Evolutionary conservation across 441 rosid genomes (phyloP).

Genomic region (Raphanus hybrid): DNA sequence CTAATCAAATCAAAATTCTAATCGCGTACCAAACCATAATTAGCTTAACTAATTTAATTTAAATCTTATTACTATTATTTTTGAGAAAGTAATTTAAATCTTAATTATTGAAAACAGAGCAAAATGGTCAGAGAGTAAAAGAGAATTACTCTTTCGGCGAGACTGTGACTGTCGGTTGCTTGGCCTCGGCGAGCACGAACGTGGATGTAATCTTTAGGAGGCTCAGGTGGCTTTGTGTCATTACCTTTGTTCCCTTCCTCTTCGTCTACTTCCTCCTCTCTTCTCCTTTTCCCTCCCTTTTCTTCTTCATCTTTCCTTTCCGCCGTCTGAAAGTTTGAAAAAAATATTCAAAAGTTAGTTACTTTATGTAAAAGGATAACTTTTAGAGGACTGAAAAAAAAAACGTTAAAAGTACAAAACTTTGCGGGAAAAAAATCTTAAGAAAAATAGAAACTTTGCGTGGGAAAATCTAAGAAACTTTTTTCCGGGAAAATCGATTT

Average conservation of each 20-base stretch:
- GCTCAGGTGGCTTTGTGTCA: slow-evolving; percentile 51
- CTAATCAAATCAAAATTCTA: neutral
- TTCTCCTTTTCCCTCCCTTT: slow-evolving; percentile 40
- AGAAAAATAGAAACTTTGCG: neutral
- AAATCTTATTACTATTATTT: too few species aligned
- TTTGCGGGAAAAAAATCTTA: neutral
- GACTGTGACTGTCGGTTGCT: slow-evolving; percentile 81
- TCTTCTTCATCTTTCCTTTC: slow-evolving; percentile 55
- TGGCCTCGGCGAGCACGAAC: slow-evolving; percentile 80
- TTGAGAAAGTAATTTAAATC: neutral
- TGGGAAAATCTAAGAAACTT: neutral
- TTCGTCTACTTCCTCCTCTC: slow-evolving; percentile 40
- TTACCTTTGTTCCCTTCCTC: slow-evolving; percentile 11
- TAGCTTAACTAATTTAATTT: neutral
- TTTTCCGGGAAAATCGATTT: neutral
- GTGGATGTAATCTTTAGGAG: slow-evolving; percentile 72
- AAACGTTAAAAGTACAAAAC: neutral
- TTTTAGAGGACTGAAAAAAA: slow-evolving; percentile 5
- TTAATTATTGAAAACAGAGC: neutral
- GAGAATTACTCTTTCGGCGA: slow-evolving; percentile 64
- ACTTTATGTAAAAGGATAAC: slow-evolving; percentile 20
- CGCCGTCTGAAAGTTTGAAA: slow-evolving; percentile 42
- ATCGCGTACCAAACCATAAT: neutral
- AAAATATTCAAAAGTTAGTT: neutral
- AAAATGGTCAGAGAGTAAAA: neutral